phyloP scores from a whole-genome alignment of 2,329 filamentous ascomycete species.

The Juglanconis oblonga region DNA sequence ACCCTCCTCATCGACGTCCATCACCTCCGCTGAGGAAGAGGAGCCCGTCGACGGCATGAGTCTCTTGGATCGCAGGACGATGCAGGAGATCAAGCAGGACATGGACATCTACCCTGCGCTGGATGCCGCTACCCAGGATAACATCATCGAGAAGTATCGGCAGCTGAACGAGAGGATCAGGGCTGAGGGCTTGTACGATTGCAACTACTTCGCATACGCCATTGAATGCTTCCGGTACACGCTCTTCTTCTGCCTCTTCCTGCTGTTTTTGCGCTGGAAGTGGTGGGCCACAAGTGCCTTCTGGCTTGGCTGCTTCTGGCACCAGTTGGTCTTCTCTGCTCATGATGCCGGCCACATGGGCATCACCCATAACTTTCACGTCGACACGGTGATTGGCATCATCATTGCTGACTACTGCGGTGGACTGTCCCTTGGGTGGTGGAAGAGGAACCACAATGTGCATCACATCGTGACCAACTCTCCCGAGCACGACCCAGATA shows the following conservation, averaged over 20 bases:
- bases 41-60: constrained; percentile 49
- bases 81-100: constrained; percentile 72
- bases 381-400: constrained; percentile 84
- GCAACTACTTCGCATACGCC: constrained; percentile 77
- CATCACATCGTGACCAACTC: constrained; percentile 96
- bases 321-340: constrained; percentile 88
- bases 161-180: constrained; percentile 68
- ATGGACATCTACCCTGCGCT: constrained; percentile 76
- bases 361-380: constrained; percentile 85
- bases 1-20: constrained; percentile 57
- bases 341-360: constrained; percentile 98
- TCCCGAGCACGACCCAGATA: constrained; percentile 94
- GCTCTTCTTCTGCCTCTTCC: constrained; percentile 59
- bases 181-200: constrained; percentile 75
- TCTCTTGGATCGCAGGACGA: constrained; percentile 70
- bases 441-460: constrained; percentile 95
- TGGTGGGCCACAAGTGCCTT: constrained; percentile 71
- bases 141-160: constrained; percentile 80
- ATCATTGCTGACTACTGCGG: constrained; percentile 86
- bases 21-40: constrained; percentile 49
- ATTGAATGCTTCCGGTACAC: constrained; percentile 72
- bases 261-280: constrained; percentile 58
- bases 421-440: constrained; percentile 90
- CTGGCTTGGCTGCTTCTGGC: constrained; percentile 83
- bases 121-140: constrained; percentile 69